A percentile compares a stretch with the other conserved stretches of the same genome.
Conservation (phyloP, 345 rosid genomes). For the Camelina sativa region DNA sequence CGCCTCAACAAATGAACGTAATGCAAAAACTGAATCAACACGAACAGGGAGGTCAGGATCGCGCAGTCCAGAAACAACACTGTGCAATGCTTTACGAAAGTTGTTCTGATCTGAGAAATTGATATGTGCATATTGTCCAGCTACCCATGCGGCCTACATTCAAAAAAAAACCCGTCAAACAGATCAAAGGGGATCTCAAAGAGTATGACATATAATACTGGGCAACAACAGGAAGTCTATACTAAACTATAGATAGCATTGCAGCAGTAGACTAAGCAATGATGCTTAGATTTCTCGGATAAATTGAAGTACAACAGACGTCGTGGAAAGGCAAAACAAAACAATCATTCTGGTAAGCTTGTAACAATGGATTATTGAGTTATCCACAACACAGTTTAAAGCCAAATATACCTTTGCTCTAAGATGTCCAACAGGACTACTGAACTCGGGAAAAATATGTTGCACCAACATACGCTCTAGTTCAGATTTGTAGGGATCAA, state of each 20-base stretch:
- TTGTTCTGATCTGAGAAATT: slow-evolving; percentile 79
- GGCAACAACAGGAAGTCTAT: slow-evolving; percentile 25
- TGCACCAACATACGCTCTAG: slow-evolving; percentile 90
- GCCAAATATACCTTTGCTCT: slow-evolving; percentile 75
- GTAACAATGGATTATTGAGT: slow-evolving; percentile 13
- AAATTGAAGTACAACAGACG: slow-evolving; percentile 15
- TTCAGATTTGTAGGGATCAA: slow-evolving; percentile 90
- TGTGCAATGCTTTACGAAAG: slow-evolving; percentile 74
- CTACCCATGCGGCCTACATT: slow-evolving; percentile 93
- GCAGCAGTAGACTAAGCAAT: slow-evolving; percentile 10
- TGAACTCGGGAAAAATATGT: slow-evolving; percentile 91
- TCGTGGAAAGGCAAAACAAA: slow-evolving; percentile 18
- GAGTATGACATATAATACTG: slow-evolving; percentile 5
- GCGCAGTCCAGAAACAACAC: slow-evolving; percentile 85
- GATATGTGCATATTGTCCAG: slow-evolving; percentile 88
- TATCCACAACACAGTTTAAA: slow-evolving; percentile 27
- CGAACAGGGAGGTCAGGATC: slow-evolving; percentile 98
- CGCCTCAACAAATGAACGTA: slow-evolving; percentile 91
- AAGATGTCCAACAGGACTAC: slow-evolving; percentile 87
- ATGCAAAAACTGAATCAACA: slow-evolving; percentile 92
- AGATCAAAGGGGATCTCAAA: slow-evolving; percentile 8
- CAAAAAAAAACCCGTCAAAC: background rate
- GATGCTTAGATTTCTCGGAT: slow-evolving; percentile 18
- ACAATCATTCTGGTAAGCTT: slow-evolving; percentile 4
- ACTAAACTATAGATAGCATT: background rate